A percentile compares a stretch with the other conserved stretches of the same genome.
phyloP scores from a whole-genome alignment of 2,329 filamentous ascomycete genomes.

The Albifimbria verrucaria region DNA sequence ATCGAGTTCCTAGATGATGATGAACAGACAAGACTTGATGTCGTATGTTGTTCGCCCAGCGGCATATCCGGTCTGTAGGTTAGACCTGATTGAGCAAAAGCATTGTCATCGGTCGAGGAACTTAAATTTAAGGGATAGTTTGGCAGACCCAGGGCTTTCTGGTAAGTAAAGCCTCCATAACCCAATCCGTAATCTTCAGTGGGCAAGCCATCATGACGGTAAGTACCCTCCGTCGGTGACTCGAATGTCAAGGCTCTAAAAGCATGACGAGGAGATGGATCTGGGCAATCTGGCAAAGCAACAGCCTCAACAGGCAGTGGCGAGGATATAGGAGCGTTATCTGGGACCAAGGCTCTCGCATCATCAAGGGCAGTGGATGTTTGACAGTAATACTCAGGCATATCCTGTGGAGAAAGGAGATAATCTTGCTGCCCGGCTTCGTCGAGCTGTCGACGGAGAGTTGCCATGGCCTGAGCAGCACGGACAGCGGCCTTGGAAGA shows the following conservation, averaged over 20 bases:
- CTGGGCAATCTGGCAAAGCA: neutral
- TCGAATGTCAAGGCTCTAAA: neutral
- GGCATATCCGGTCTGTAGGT: too few species aligned
- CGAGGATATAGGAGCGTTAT: neutral
- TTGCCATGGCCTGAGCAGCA: conserved; percentile 33
- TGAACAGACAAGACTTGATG: too few species aligned
- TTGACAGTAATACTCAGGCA: neutral
- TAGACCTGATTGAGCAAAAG: too few species aligned
- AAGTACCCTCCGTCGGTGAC: neutral
- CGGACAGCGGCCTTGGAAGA: conserved; percentile 45
- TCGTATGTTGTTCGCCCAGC: too few species aligned
- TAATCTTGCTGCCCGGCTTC: neutral
- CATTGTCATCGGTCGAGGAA: too few species aligned
- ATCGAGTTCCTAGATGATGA: too few species aligned
- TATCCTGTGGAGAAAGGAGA: neutral
- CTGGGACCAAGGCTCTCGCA: neutral
- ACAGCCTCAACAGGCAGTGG: neutral
- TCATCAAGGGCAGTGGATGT: neutral
- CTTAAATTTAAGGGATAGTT: too few species aligned
- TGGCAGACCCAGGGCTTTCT: too few species aligned
- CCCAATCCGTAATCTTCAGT: too few species aligned
- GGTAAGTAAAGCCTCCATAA: too few species aligned
- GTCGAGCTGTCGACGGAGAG: neutral
- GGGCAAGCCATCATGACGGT: too few species aligned
- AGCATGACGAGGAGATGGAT: neutral